Evolutionary conservation across 2,329 filamentous ascomycete genomes (phyloP), one percentile per base, ranked within the genome.

Genomic region (Byssoonygena ceratinophila): DNA sequence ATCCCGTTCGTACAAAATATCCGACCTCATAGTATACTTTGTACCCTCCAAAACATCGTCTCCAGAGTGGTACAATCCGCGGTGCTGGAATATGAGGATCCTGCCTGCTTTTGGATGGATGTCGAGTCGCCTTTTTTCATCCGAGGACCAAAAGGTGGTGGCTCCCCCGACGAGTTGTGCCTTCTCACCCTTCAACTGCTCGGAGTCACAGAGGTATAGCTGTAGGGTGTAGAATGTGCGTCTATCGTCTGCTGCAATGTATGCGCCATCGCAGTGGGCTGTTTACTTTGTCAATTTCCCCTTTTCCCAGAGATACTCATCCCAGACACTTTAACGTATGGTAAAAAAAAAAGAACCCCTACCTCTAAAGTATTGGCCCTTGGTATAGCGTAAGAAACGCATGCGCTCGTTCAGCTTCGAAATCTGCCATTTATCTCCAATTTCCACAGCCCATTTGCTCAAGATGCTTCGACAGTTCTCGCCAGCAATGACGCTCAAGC

Each of bases 311-410:
- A n/a, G n/a, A n/a, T n/a, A n/a, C n/a, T n/a, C n/a, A n/a, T n/a
- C n/a, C n/a, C n/a, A n/a, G n/a, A n/a, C n/a, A n/a, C n/a, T n/a
- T n/a, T n/a, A n/a, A n/a, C n/a, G n/a, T n/a, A n/a, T n/a, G n/a
- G n/a, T n/a, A n/a, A n/a, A n/a, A n/a, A n/a, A n/a, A n/a, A n/a
- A n/a, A n/a, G n/a, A n/a, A n/a, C n/a, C 11, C 60, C 34, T 59
- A 65, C 72, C 74, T 55, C 75, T 77, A 61, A 94, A 92, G 63
- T 83, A 91, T 60, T 89, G 81, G 0, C 85, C 85, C 0, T 74
- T 68, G 0, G 75, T 74, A 64, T 92, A 92, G 61, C 79, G 83
- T 47, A 94, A 69, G 60, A 90, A 90, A 25, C 87, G 73, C 76
- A 90, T 76, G 32, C 85, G 71, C 63, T 88, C 79, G 64, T 92